Base-by-base conservation (phyloP, 495 filamentous ascomycete genomes). In the Penicillium roqueforti region DNA sequence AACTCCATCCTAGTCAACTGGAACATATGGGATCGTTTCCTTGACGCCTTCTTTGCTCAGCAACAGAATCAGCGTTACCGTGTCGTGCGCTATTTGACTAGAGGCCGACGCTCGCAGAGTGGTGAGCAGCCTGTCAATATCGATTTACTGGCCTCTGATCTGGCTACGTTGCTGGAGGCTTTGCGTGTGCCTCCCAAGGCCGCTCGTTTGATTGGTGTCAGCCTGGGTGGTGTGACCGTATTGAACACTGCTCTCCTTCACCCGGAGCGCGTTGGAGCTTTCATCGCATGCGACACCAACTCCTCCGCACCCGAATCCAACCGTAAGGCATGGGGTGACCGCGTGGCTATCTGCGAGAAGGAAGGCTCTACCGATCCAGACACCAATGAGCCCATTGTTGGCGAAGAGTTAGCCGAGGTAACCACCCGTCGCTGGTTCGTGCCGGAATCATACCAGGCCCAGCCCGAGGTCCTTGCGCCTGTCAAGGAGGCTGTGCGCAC, bases 241-340 rank as follows among this genome's bases (percentile, higher is more conserved):
- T 76, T 93, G 40, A 85, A 86, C 57, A 82, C 84, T 46, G 83
- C 86, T 1, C 77, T 91, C 20, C 79, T 77, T 22, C 79, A 89
- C 59, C 87, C 87, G 0, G 55, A 69, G 0, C 71, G 78, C 32
- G 61, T 91, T 4, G 72, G 53, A 14, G 72, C 71, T 6, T 87
- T 91, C 68, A 73, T 92, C 32, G 77, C 85, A 9, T 92, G 88
- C 71, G 89, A 92, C 68, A 91, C 88, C 60, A 90, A 87, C 66
- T 79, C 80, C 6, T 76, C 81, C 7, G 79, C 80, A 0, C 84
- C 84, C 39, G 73, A 83, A 29, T 83, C 83, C 18, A 92, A 92
- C 70, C 80, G 80, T 6, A 80, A 80, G 42, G 86, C 86, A 2
- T 93, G 89, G 89, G 82, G 80, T 48, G 86, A 89, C 42, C 84